Conservation (phyloP, 352 stramenopile species). For the Albugo candida region DNA sequence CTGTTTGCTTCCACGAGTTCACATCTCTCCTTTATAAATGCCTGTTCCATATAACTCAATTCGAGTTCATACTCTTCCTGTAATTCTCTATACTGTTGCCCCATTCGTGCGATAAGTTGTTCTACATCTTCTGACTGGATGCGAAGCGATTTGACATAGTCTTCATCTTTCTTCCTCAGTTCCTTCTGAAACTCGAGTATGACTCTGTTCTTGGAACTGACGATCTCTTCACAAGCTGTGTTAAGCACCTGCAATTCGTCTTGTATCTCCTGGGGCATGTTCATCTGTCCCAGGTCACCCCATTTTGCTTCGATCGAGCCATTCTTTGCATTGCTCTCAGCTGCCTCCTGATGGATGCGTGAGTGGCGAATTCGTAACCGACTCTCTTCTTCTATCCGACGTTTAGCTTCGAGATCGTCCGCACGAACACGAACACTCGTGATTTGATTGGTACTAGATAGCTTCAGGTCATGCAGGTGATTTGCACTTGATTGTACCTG, state of each 20-base stretch:
- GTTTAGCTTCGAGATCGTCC: constrained; percentile 76
- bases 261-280: constrained; percentile 86
- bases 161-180: constrained; percentile 87
- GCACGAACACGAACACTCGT: constrained; percentile 81
- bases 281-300: constrained; percentile 81
- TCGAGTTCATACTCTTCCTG: constrained; percentile 88
- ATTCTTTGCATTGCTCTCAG: constrained; percentile 79
- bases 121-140: constrained; percentile 81
- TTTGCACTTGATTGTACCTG: constrained; percentile 62
- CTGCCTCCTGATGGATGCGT: constrained; percentile 81
- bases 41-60: constrained; percentile 84
- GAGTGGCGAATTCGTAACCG: constrained; percentile 64
- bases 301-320: constrained; percentile 86
- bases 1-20: constrained; percentile 80
- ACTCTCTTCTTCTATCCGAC: constrained; percentile 82
- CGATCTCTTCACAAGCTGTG: constrained; percentile 71
- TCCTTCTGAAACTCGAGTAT: constrained; percentile 82
- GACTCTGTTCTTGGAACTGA: constrained; percentile 77
- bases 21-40: constrained; percentile 83
- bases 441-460: constrained; percentile 73
- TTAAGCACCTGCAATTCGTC: constrained; percentile 80
- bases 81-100: constrained; percentile 83
- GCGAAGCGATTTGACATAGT: constrained; percentile 86
- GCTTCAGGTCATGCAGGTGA: constrained; percentile 50
- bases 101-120: constrained; percentile 76